A percentile compares a stretch with the other conserved stretches of the same genome.
These are phyloP conservation scores for Balakata baccata DNA, from an alignment of 345 rosid species.

Conservation along the genomic window DNA sequence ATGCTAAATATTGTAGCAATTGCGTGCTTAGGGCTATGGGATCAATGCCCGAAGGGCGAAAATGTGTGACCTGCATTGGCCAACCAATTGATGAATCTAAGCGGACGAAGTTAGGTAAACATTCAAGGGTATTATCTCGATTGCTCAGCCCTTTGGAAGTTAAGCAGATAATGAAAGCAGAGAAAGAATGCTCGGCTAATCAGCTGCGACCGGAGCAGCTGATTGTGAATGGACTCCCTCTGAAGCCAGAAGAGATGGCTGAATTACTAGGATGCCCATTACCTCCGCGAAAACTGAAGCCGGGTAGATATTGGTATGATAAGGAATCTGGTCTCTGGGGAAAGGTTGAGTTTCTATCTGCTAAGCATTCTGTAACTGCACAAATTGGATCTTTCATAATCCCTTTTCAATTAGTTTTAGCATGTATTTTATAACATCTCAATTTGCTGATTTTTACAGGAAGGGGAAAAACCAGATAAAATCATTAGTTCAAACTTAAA, in stretches of 20 bases:
- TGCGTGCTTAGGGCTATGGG: constrained; percentile 99
- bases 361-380: constrained; percentile 6
- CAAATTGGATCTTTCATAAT: constrained; percentile 3
- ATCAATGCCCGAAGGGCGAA: constrained; percentile 99
- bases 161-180: constrained; percentile 97
- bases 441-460: constrained; percentile 50
- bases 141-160: constrained; percentile 92
- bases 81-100: constrained; percentile 83
- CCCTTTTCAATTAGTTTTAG: not conserved
- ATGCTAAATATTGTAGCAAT: constrained; percentile 82
- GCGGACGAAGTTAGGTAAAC: constrained; percentile 67
- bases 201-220: constrained; percentile 94
- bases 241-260: constrained; percentile 87
- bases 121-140: constrained; percentile 68
- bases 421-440: not conserved
- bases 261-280: constrained; percentile 70
- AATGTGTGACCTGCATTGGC: constrained; percentile 85
- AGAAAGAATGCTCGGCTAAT: constrained; percentile 88
- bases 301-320: constrained; percentile 96
- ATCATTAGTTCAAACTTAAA: constrained; percentile 82
- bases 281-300: constrained; percentile 85
- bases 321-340: constrained; percentile 57
- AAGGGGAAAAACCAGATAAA: constrained; percentile 91
- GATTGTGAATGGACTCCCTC: constrained; percentile 72
- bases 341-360: constrained; percentile 17